phyloP scores from a whole-genome alignment of 179 eudicot species.

The Sideroxylon spinosum region DNA sequence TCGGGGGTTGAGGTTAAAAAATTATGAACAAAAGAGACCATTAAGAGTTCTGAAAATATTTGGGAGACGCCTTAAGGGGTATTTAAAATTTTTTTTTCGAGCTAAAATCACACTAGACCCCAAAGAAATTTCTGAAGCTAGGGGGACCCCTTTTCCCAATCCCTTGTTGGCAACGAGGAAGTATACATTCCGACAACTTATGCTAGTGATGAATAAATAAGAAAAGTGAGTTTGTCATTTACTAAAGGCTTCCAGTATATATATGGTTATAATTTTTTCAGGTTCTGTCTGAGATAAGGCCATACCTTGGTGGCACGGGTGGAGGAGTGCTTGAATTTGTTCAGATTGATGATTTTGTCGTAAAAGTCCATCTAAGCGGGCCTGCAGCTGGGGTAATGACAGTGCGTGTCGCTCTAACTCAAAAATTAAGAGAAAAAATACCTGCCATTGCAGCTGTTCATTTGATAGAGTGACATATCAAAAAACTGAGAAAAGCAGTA shows the following conservation, averaged over 20 bases:
- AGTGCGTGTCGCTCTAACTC: conserved; percentile 86
- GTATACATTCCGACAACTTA: neutral
- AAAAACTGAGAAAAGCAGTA: neutral
- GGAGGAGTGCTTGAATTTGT: conserved; percentile 86
- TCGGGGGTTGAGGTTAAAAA: too few species aligned
- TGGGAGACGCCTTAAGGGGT: too few species aligned
- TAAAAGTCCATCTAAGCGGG: conserved; percentile 66
- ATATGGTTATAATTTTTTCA: conserved; percentile 25
- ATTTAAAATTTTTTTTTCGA: too few species aligned
- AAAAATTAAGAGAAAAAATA: conserved; percentile 82
- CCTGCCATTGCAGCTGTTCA: conserved; percentile 82
- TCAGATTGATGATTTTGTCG: conserved; percentile 50
- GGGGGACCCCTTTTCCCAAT: too few species aligned
- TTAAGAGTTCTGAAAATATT: too few species aligned
- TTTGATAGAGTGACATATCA: conserved; percentile 48
- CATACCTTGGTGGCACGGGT: conserved; percentile 81
- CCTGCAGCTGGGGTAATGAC: conserved; percentile 96
- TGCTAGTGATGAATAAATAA: neutral
- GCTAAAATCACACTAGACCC: too few species aligned
- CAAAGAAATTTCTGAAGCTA: too few species aligned
- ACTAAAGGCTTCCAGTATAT: neutral
- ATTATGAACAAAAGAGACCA: too few species aligned
- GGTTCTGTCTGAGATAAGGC: conserved; percentile 83
- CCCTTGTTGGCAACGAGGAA: too few species aligned
- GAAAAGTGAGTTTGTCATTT: neutral